A percentile compares a stretch with the other conserved stretches of the same genome.
Evolutionary conservation across 2,329 filamentous ascomycete genomes (phyloP).

Genomic region (Xenoacremonium recifei): DNA sequence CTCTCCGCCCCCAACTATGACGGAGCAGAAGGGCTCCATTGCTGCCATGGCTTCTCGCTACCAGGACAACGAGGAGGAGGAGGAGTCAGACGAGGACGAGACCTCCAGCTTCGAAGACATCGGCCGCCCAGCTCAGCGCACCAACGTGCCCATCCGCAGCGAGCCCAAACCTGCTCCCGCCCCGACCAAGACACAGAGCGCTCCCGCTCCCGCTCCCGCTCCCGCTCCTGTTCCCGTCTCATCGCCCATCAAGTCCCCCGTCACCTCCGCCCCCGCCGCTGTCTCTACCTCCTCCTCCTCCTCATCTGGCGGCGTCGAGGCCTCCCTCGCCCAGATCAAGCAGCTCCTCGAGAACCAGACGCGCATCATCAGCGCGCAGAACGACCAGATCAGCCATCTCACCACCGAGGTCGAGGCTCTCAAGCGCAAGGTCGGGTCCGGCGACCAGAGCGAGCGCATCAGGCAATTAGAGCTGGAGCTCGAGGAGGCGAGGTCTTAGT

Average conservation of each 20-base stretch:
- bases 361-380: constrained; percentile 74
- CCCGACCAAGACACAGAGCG: constrained; percentile 26
- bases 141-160: constrained; percentile 34
- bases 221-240: constrained; percentile 28
- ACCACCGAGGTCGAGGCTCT: constrained; percentile 74
- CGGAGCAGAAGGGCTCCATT: constrained; percentile 85
- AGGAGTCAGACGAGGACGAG: constrained; percentile 63
- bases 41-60: constrained; percentile 82
- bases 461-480: constrained; percentile 66
- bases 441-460: constrained; percentile 67
- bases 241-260: constrained; percentile 30
- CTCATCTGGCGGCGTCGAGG: constrained; percentile 47
- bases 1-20: constrained; percentile 64
- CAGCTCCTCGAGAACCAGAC: constrained; percentile 73
- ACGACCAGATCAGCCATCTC: constrained; percentile 68
- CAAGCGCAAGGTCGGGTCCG: constrained; percentile 68
- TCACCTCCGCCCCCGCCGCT: constrained; percentile 27
- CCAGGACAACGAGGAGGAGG: constrained; percentile 67
- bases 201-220: constrained; percentile 16
- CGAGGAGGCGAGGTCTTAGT: constrained; percentile 59
- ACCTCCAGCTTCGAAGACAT: constrained; percentile 86
- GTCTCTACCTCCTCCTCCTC: constrained; percentile 27
- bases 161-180: constrained; percentile 44
- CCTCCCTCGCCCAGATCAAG: constrained; percentile 75
- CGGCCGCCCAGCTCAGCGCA: constrained; percentile 68